Base-by-base conservation (phyloP, 2,329 filamentous ascomycete genomes). In the Mollisiaceae sp. region DNA sequence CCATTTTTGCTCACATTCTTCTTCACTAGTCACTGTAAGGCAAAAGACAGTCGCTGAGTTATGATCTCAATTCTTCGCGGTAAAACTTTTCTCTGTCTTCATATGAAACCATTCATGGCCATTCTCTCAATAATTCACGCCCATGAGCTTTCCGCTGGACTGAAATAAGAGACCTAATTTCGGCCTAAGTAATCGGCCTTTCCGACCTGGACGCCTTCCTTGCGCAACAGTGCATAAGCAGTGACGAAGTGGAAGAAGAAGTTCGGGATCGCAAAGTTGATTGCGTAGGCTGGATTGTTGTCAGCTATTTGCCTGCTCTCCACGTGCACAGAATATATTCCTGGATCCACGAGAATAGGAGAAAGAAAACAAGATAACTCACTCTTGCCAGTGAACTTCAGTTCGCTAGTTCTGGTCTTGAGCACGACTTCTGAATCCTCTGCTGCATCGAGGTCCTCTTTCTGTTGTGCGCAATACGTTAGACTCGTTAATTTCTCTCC, bases 161-260 rank as follows among this genome's bases (percentile, higher is more conserved):
- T 11, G 43, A n/a, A 20, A 20, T 8, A 5, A 9, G 5, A 9
- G n/a, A 22, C 27, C 24, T 64, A 64, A 24, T 47, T 56, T 6
- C 59, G 55, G 43, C 70, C 73, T 47, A 87, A 69, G 73, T 79
- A 91, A 72, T 89, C 85, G 60, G 67, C 47, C 81, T 91, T 91
- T 39, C 86, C 87, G 20, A 91, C n/a, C 0, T 80, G 78, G 32
- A 89, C 85, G 1, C 88, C 89, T 77, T 86, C 82, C 72, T 81
- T 83, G 66, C 89, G 80, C 74, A 91, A 72, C 63, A 91, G 86
- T 24, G 76, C 79, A 77, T 91, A 91, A 11, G 85, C 80, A 14
- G 82, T 87, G 2, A 76, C 81, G 15, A 85, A 69, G 73, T 91
- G 89, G 77, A 91, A 91, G 78, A 82, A 89, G 70, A 89, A 76